Conservation (phyloP, 805 yeast species). For the Debaryomyces castellii region DNA sequence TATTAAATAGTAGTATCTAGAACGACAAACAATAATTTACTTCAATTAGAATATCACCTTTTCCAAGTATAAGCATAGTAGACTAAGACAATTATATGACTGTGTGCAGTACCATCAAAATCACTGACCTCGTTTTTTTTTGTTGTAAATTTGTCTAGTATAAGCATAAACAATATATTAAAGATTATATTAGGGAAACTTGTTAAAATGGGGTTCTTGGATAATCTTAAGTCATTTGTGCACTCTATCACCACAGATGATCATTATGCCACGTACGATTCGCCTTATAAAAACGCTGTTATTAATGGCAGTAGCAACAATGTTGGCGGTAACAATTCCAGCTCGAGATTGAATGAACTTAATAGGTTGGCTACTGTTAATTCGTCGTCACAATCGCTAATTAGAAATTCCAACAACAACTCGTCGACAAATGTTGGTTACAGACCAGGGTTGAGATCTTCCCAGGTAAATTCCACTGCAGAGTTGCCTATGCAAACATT, state of each 20-base stretch:
- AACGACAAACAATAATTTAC: too few relatives aligned
- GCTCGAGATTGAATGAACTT: slow-evolving; percentile 38
- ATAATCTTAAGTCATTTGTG: slow-evolving; percentile 37
- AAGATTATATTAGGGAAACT: background rate
- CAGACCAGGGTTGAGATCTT: slow-evolving; percentile 46
- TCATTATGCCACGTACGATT: slow-evolving; percentile 57
- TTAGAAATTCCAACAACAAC: slow-evolving; percentile 13
- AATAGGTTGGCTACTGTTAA: slow-evolving; percentile 22
- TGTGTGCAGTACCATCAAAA: background rate
- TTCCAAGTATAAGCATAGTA: too few relatives aligned
- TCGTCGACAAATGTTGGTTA: slow-evolving; percentile 26
- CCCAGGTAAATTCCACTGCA: slow-evolving; percentile 37
- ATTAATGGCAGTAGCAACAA: slow-evolving; percentile 10
- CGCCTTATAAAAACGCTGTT: slow-evolving; percentile 27
- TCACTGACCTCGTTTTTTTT: background rate
- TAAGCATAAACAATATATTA: background rate
- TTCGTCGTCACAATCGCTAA: slow-evolving; percentile 29
- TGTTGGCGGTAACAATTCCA: slow-evolving; percentile 20
- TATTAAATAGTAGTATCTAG: background rate
- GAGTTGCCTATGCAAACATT: slow-evolving; percentile 46
- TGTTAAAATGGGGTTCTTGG: slow-evolving; percentile 35
- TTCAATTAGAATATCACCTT: too few relatives aligned
- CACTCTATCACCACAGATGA: slow-evolving; percentile 58
- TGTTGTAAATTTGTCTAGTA: background rate
- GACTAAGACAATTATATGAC: too few relatives aligned